Evolutionary conservation across 2,329 filamentous ascomycete species (phyloP).

Genomic region (Pestalotiopsis sp.): DNA sequence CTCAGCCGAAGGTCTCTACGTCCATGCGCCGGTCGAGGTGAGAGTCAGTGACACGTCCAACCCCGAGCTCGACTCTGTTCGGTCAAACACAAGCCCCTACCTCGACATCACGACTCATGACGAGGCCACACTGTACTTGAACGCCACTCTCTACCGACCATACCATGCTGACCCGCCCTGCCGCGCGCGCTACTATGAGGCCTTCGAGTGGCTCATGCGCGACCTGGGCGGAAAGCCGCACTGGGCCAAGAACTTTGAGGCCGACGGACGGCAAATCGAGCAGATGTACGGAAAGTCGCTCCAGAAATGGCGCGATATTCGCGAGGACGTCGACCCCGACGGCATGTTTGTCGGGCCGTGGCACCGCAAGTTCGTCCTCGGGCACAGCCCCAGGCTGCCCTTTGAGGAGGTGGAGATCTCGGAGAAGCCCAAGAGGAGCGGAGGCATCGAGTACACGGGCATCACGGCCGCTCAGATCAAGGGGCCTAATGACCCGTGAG

Average conservation of each 20-base stretch:
- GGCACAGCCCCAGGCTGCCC: conserved; percentile 26
- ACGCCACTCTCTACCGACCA: conserved; percentile 85
- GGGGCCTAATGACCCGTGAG: not conserved
- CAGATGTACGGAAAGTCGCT: conserved; percentile 70
- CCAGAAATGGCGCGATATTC: conserved; percentile 64
- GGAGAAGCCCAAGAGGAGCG: conserved; percentile 8
- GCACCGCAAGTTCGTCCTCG: conserved; percentile 71
- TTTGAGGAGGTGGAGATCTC: conserved; percentile 29
- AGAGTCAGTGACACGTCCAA: conserved; percentile 73
- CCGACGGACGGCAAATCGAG: conserved; percentile 60
- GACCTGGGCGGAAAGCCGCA: conserved; percentile 81
- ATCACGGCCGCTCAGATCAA: conserved; percentile 12
- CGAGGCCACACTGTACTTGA: conserved; percentile 81
- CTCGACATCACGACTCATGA: conserved; percentile 70
- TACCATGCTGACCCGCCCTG: conserved; percentile 79
- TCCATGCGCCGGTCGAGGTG: conserved; percentile 92
- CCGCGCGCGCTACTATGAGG: conserved; percentile 76
- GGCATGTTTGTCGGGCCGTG: conserved; percentile 90
- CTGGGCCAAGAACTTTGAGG: conserved; percentile 89
- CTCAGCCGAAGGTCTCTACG: conserved; percentile 74
- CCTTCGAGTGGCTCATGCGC: conserved; percentile 88
- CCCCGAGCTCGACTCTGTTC: conserved; percentile 16
- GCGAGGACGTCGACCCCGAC: conserved; percentile 72
- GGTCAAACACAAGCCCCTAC: conserved; percentile 37
- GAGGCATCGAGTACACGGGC: conserved; percentile 13